A percentile compares a stretch with the other conserved stretches of the same genome.
These are phyloP conservation scores for Adenanthera pavonina DNA, from an alignment of 306 rosid species.

Conservation along the genomic window DNA sequence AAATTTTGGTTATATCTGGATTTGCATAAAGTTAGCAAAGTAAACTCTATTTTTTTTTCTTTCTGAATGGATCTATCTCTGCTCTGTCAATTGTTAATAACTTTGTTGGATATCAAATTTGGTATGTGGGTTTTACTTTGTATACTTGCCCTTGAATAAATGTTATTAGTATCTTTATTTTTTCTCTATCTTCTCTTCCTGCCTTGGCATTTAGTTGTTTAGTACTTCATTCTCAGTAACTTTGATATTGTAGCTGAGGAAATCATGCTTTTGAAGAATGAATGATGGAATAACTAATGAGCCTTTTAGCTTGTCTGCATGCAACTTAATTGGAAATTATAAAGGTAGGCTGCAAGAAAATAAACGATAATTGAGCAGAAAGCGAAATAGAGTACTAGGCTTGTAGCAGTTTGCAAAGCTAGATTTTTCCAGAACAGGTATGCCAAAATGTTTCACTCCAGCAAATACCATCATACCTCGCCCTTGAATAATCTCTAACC, in stretches of 20 bases:
- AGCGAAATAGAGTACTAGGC: not conserved
- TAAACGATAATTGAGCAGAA: not conserved
- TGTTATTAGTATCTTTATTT: not conserved
- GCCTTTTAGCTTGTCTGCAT: no score
- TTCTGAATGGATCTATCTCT: no score
- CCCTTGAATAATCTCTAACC: not conserved
- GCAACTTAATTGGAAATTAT: not conserved
- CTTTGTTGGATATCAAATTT: not conserved
- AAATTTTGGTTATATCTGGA: no score
- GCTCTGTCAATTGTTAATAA: not conserved
- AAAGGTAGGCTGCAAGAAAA: not conserved
- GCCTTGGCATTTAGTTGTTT: not conserved
- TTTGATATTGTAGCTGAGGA: no score
- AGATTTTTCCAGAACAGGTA: not conserved
- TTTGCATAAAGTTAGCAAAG: slow-evolving; percentile 32
- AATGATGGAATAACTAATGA: no score
- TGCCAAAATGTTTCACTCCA: not conserved
- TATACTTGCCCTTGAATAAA: not conserved
- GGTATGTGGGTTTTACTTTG: not conserved
- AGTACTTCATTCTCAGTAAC: no score
- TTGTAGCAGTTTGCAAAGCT: not conserved
- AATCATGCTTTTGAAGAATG: no score
- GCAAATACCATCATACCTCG: not conserved
- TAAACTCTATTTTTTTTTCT: slow-evolving; percentile 1
- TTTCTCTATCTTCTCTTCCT: not conserved